Conservation (phyloP, 2,329 filamentous ascomycete species). For the Sporothrix schenckii region DNA sequence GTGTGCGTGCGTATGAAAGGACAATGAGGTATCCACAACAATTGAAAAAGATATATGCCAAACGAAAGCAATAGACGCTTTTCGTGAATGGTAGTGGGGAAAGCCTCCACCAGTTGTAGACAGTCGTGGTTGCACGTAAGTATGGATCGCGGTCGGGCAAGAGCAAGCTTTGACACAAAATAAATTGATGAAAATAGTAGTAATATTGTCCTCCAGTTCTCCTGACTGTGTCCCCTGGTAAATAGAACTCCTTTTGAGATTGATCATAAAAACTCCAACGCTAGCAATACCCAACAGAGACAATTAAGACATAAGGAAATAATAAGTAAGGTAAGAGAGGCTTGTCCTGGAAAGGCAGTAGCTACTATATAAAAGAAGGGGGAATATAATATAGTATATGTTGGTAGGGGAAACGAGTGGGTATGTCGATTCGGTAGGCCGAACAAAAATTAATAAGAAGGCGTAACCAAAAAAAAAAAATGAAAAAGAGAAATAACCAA, state of each 20-base stretch:
- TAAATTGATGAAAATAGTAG: not conserved
- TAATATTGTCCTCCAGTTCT: not conserved
- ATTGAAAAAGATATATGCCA: not conserved
- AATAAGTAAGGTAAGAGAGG: constrained; percentile 1
- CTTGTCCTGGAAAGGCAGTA: not conserved
- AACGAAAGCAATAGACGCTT: not conserved
- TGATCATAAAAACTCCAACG: constrained; percentile 37
- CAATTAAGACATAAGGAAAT: constrained; percentile 11
- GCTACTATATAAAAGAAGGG: not conserved
- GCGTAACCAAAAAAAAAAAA: not conserved
- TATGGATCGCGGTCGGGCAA: not conserved
- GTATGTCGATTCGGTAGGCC: constrained; percentile 13
- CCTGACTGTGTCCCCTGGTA: constrained; percentile 10
- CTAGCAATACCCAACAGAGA: constrained; percentile 31
- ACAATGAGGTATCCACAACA: not conserved
- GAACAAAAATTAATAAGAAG: constrained; percentile 2
- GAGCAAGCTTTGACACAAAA: not conserved
- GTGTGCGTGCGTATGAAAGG: not conserved
- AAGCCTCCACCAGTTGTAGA: not conserved
- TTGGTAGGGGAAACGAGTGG: constrained; percentile 4
- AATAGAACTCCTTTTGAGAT: constrained; percentile 21
- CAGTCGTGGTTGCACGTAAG: not conserved
- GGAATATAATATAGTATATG: constrained; percentile 10
- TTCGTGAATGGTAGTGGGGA: not conserved
- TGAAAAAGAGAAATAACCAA: not conserved